Percentiles rank a stretch among this genome's conserved stretches.
phyloP scores from a whole-genome alignment of 257 asterid species.

The Plantago ovata region DNA sequence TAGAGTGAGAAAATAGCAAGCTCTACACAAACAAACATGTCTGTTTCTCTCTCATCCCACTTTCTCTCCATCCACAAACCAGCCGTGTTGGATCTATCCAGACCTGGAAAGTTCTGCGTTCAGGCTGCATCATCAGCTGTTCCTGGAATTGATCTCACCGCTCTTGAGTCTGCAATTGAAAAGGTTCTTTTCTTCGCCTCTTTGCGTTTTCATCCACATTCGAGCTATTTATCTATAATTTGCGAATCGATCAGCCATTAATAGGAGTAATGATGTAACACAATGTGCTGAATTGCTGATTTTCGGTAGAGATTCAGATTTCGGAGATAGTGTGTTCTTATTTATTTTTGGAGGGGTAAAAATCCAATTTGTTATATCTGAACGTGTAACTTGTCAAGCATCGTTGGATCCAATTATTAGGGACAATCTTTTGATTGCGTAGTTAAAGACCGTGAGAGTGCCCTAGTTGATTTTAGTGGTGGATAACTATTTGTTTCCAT shows the following conservation, averaged over 20 bases:
- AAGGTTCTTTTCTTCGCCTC: constrained; percentile 36
- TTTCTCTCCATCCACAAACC: constrained; percentile 30
- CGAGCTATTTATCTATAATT: neutral
- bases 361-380: no score
- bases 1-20: neutral
- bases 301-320: no score
- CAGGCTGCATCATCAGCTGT: constrained; percentile 73
- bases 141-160: constrained; percentile 55
- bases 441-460: no score
- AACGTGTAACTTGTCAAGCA: no score
- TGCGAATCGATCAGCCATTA: neutral
- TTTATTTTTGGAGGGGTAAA: no score
- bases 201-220: neutral
- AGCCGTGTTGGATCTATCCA: constrained; percentile 5
- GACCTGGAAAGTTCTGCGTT: constrained; percentile 22
- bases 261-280: neutral
- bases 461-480: no score
- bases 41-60: constrained; percentile 41
- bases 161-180: constrained; percentile 65
- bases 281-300: no score
- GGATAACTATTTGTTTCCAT: no score
- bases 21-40: constrained; percentile 21
- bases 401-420: no score
- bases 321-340: no score
- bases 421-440: no score